A percentile compares a stretch with the other conserved stretches of the same genome.
Evolutionary conservation across 1,284 basidiomycete genomes (phyloP).

Genomic region (Xerocomus alliaceus): DNA sequence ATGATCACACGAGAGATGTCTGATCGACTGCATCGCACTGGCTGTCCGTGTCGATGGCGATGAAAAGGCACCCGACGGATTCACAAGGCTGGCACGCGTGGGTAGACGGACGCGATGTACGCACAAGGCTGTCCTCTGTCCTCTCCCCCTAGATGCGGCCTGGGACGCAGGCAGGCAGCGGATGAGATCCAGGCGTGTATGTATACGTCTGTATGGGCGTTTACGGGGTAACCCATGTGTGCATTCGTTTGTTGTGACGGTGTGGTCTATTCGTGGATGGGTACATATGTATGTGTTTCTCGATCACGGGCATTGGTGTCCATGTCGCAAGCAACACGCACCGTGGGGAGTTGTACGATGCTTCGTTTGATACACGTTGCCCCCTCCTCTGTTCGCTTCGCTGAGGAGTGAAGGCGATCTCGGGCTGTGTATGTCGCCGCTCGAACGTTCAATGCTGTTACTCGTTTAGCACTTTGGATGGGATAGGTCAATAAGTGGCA

Average conservation of each 20-base stretch:
- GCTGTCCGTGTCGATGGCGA: constrained; percentile 50
- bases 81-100: constrained; percentile 66
- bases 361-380: constrained; percentile 25
- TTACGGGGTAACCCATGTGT: neutral
- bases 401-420: neutral
- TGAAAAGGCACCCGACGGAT: constrained; percentile 61
- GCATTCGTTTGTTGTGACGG: no score
- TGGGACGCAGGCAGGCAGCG: constrained; percentile 71
- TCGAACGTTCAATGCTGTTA: neutral
- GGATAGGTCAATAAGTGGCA: constrained; percentile 42
- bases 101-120: constrained; percentile 63
- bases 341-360: neutral
- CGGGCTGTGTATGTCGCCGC: constrained; percentile 9
- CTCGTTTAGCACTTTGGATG: neutral
- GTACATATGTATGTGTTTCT: neutral
- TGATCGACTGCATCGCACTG: constrained; percentile 38
- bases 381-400: constrained; percentile 2
- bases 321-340: constrained; percentile 1
- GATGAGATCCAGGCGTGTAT: constrained; percentile 65
- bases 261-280: no score
- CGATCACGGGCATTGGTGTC: neutral
- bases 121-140: constrained; percentile 62
- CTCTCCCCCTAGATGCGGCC: no score
- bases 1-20: no score
- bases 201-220: neutral